Conservation (phyloP, 192 early-diverging fungal species). For the Podila horticola region DNA sequence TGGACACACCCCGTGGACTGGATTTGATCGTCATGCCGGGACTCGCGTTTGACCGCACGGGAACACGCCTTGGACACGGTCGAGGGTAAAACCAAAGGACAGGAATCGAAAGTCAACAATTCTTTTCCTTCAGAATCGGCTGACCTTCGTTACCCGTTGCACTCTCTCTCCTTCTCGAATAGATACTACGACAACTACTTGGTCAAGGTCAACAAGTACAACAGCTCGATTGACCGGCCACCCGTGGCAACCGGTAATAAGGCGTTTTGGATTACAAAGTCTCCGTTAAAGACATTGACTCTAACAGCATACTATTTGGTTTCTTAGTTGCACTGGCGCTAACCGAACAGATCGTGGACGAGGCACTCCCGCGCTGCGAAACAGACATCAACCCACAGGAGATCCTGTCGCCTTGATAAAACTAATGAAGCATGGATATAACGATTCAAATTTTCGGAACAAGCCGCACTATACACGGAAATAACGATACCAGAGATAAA, state of each 20-base stretch:
- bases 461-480: too few species aligned
- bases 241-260: constrained; percentile 51
- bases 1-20: constrained; percentile 58
- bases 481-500: too few species aligned
- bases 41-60: constrained; percentile 65
- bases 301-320: background rate
- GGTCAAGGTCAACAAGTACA: constrained; percentile 35
- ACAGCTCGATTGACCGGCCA: constrained; percentile 29
- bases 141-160: background rate
- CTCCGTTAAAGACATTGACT: too few species aligned
- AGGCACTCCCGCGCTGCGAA: constrained; percentile 32
- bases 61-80: constrained; percentile 71
- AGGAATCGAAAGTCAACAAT: background rate
- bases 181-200: constrained; percentile 73
- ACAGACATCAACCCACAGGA: constrained; percentile 47
- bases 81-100: constrained; percentile 52
- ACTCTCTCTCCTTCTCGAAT: background rate
- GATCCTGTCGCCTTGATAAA: constrained; percentile 16
- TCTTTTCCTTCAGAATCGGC: background rate
- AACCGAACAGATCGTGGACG: constrained; percentile 55
- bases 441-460: background rate
- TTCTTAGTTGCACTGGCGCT: constrained; percentile 57
- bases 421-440: background rate
- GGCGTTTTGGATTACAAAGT: too few species aligned
- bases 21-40: constrained; percentile 74